Conservation (phyloP, 208 protist species). For the Trypanosoma grayi region DNA sequence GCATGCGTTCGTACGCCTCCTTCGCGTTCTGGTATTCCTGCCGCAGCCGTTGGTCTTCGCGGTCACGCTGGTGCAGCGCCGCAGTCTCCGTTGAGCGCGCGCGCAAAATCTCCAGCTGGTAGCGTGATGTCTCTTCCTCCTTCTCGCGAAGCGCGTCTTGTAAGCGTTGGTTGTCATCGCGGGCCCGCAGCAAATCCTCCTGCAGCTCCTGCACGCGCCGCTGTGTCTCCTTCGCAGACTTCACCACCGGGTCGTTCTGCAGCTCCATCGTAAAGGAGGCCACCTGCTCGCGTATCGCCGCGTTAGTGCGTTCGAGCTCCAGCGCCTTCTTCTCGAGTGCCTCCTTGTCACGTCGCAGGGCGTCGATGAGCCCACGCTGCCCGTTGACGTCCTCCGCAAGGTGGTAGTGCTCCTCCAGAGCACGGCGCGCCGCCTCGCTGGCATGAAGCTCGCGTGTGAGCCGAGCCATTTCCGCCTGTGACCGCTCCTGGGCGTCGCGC, state of each 20-base stretch:
- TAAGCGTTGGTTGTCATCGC: constrained; percentile 41
- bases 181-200: constrained; percentile 48
- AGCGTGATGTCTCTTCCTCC: constrained; percentile 69
- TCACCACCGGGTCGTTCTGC: constrained; percentile 80
- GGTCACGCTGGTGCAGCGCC: constrained; percentile 6
- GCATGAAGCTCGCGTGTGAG: constrained; percentile 85
- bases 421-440: constrained; percentile 76
- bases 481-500: constrained; percentile 37
- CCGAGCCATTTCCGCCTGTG: constrained; percentile 50
- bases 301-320: constrained; percentile 80
- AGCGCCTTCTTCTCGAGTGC: constrained; percentile 58
- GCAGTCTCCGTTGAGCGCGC: constrained; percentile 33
- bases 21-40: constrained; percentile 46
- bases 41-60: constrained; percentile 20
- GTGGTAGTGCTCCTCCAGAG: constrained; percentile 73
- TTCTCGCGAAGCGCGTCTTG: constrained; percentile 51
- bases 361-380: constrained; percentile 36
- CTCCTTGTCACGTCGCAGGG: constrained; percentile 67
- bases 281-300: constrained; percentile 74
- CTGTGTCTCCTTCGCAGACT: constrained; percentile 72
- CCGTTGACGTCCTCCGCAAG: constrained; percentile 46
- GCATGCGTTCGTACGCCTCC: constrained; percentile 54
- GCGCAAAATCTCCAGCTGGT: constrained; percentile 71
- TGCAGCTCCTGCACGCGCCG: constrained; percentile 57
- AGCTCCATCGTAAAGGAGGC: constrained; percentile 84